phyloP scores from a whole-genome alignment of 2,329 filamentous ascomycete species.

The Fusarium sp. region DNA sequence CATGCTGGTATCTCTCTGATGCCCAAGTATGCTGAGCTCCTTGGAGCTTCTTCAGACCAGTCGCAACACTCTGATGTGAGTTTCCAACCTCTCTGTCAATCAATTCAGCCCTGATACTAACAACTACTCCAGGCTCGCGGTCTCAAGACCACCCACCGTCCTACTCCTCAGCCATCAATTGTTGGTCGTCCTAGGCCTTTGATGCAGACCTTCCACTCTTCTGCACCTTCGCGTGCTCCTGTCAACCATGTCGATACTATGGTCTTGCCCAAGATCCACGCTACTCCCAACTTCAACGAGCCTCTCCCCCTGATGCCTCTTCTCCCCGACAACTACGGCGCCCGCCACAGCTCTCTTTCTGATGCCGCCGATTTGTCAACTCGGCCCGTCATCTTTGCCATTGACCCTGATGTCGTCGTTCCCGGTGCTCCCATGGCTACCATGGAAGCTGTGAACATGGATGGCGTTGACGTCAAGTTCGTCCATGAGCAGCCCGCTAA shows the following conservation, averaged over 20 bases:
- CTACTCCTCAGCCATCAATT: conserved; percentile 60
- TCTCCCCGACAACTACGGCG: conserved; percentile 69
- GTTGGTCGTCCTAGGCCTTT: conserved; percentile 64
- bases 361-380: conserved; percentile 55
- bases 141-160: conserved; percentile 63
- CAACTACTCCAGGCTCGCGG: conserved; percentile 53
- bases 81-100: conserved; percentile 11
- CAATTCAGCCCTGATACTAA: conserved; percentile 26
- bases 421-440: conserved; percentile 66
- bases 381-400: conserved; percentile 67
- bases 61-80: conserved; percentile 58
- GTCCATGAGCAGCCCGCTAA: conserved; percentile 55
- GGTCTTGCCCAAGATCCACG: conserved; percentile 63
- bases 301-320: conserved; percentile 68
- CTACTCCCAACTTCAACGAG: conserved; percentile 50
- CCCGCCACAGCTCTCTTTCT: conserved; percentile 59
- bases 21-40: conserved; percentile 64
- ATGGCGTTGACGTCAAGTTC: conserved; percentile 69
- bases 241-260: conserved; percentile 64
- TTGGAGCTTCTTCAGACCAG: conserved; percentile 52
- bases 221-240: conserved; percentile 57
- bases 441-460: conserved; percentile 69
- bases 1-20: conserved; percentile 57
- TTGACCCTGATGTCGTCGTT: conserved; percentile 66
- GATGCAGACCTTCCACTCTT: conserved; percentile 73